Conservation (phyloP, 1,284 basidiomycete species). For the Ganoderma lingzhi region DNA sequence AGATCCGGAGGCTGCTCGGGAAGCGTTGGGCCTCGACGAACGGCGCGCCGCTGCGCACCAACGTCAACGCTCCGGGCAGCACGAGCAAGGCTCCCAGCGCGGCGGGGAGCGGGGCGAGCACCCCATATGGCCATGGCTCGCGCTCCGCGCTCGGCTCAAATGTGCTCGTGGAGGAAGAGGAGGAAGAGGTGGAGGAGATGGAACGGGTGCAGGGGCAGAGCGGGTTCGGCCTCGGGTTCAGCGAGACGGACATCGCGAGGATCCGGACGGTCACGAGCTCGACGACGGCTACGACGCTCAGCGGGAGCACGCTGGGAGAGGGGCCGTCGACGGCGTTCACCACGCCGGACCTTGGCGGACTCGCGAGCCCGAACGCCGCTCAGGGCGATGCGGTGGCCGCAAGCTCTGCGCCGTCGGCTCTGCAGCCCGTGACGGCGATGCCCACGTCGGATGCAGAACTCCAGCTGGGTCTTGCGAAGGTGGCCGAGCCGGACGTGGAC, state of each 20-base stretch:
- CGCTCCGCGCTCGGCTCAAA: slow-evolving; percentile 66
- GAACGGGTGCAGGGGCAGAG: slow-evolving; percentile 45
- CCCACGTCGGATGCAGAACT: slow-evolving; percentile 74
- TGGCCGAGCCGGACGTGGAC: slow-evolving; percentile 83
- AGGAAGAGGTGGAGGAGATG: slow-evolving; percentile 70
- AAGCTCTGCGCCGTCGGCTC: slow-evolving; percentile 51
- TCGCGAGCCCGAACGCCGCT: slow-evolving; percentile 38
- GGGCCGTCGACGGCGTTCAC: slow-evolving; percentile 65
- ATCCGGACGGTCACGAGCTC: slow-evolving; percentile 58
- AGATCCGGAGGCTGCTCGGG: slow-evolving; percentile 69
- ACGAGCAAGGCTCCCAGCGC: slow-evolving; percentile 49
- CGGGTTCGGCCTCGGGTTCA: slow-evolving; percentile 41
- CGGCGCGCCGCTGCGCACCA: slow-evolving; percentile 62
- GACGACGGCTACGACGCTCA: slow-evolving; percentile 54
- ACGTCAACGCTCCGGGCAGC: slow-evolving; percentile 52
- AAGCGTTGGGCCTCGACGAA: slow-evolving; percentile 76
- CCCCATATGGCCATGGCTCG: slow-evolving; percentile 59
- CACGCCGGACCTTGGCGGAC: slow-evolving; percentile 63
- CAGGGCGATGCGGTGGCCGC: slow-evolving; percentile 30
- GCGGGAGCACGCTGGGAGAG: slow-evolving; percentile 41
- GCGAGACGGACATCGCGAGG: slow-evolving; percentile 43
- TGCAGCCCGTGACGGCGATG: slow-evolving; percentile 74
- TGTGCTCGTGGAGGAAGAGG: slow-evolving; percentile 77
- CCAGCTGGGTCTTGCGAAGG: slow-evolving; percentile 79
- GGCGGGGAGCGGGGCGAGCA: slow-evolving; percentile 61